Evolutionary conservation across 441 rosid genomes (phyloP).

Genomic region (Melastoma candidum): DNA sequence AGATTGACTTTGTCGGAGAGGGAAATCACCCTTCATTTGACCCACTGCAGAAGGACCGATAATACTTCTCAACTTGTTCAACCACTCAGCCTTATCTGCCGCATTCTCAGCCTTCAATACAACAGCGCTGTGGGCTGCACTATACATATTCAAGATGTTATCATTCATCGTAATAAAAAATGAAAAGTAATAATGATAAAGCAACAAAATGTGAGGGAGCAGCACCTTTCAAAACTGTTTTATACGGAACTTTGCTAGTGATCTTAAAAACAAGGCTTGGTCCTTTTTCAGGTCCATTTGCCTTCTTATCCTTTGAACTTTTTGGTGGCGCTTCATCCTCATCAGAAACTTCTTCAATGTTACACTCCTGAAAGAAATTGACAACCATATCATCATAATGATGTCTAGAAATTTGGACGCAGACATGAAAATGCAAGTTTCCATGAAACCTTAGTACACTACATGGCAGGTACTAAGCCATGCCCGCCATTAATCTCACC

Average conservation of each 20-base stretch:
- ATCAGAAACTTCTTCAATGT: conserved; percentile 65
- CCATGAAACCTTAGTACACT: too few relatives aligned
- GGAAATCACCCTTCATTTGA: conserved; percentile 43
- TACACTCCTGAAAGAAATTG: conserved; percentile 55
- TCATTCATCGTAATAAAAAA: not conserved
- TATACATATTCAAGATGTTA: conserved; percentile 12
- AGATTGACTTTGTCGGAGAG: conserved; percentile 87
- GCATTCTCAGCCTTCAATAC: conserved; percentile 78
- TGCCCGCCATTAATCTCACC: too few relatives aligned
- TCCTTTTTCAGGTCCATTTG: conserved; percentile 68
- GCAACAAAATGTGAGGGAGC: not conserved
- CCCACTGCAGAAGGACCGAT: conserved; percentile 62
- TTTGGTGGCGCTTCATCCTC: conserved; percentile 68
- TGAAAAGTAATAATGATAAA: not conserved
- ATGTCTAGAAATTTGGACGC: not conserved
- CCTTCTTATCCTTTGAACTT: conserved; percentile 84
- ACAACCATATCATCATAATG: not conserved
- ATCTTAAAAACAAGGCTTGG: conserved; percentile 69
- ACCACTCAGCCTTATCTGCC: conserved; percentile 87
- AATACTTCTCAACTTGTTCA: conserved; percentile 63
- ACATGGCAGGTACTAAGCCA: too few relatives aligned
- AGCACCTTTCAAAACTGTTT: conserved; percentile 89
- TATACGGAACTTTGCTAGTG: conserved; percentile 85
- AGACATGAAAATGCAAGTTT: not conserved
- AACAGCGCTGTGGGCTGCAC: conserved; percentile 79